Conservation (phyloP, 2,329 filamentous ascomycete genomes). For the Grosmannia huntii region DNA sequence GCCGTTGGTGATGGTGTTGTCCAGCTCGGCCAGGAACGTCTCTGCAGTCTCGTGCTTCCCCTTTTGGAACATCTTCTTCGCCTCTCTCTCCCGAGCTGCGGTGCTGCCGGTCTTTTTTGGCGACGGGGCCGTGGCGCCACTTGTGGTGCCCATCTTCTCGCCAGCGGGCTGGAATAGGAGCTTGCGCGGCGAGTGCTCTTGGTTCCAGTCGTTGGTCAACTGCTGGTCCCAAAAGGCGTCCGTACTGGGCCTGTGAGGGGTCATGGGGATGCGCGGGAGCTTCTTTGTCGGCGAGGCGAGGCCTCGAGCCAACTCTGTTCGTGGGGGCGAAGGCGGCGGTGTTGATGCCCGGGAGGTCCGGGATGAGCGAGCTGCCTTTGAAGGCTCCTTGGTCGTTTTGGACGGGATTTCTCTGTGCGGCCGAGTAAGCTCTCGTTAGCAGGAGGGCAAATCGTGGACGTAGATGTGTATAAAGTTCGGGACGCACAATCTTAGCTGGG, state of each 20-base stretch:
- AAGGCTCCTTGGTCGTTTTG: neutral
- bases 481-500: slow-evolving; percentile 3
- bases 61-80: slow-evolving; percentile 48
- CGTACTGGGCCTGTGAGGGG: slow-evolving; percentile 38
- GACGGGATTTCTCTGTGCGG: neutral
- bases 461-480: neutral
- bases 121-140: neutral
- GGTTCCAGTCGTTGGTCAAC: slow-evolving; percentile 50
- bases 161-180: slow-evolving; percentile 16
- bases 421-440: neutral
- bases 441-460: neutral
- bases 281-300: slow-evolving; percentile 22
- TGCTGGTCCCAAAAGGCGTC: slow-evolving; percentile 50
- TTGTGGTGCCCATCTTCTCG: neutral
- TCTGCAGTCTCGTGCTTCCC: slow-evolving; percentile 50
- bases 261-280: slow-evolving; percentile 33
- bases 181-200: slow-evolving; percentile 33
- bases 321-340: slow-evolving; percentile 12
- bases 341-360: slow-evolving; percentile 5
- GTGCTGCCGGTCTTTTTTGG: slow-evolving; percentile 19
- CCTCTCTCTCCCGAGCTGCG: slow-evolving; percentile 22
- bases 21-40: slow-evolving; percentile 56
- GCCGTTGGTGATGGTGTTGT: slow-evolving; percentile 48
- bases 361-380: neutral
- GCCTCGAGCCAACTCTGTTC: slow-evolving; percentile 7